These are phyloP conservation scores for Cylindrodendrum hubeiense DNA, from an alignment of 2,329 filamentous ascomycete species.

Conservation along the genomic window DNA sequence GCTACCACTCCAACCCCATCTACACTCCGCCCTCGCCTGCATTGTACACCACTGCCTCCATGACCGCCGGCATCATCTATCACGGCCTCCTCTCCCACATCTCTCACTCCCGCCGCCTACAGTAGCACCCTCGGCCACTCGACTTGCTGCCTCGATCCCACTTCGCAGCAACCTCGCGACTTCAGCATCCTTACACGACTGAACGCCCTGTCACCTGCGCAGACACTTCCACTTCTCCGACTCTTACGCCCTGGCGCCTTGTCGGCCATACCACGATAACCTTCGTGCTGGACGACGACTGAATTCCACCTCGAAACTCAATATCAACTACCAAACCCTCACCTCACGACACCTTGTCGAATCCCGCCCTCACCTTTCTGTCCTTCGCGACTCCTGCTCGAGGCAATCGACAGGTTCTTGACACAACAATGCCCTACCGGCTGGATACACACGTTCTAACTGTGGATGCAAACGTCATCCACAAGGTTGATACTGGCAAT, in stretches of 20 bases:
- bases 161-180: conserved; percentile 17
- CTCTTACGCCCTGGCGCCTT: conserved; percentile 35
- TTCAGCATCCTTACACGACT: not conserved
- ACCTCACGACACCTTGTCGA: conserved; percentile 24
- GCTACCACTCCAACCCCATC: conserved; percentile 16
- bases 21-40: conserved; percentile 34
- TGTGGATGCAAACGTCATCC: conserved; percentile 91
- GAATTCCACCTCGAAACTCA: conserved; percentile 26
- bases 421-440: conserved; percentile 79
- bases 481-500: conserved; percentile 94
- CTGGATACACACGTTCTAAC: conserved; percentile 89
- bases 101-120: conserved; percentile 31
- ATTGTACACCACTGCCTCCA: conserved; percentile 38
- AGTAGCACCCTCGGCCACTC: conserved; percentile 31
- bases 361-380: conserved; percentile 23
- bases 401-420: conserved; percentile 49
- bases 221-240: conserved; percentile 11
- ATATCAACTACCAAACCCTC: conserved; percentile 14
- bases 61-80: conserved; percentile 39
- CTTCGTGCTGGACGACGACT: conserved; percentile 32
- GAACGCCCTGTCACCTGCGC: not conserved
- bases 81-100: conserved; percentile 28
- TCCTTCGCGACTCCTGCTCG: conserved; percentile 47
- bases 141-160: conserved; percentile 6
- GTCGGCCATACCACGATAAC: conserved; percentile 35